A percentile compares a stretch with the other conserved stretches of the same genome.
Evolutionary conservation across 129 eudicot genomes (phyloP).

Genomic region (Artemisia annua): DNA sequence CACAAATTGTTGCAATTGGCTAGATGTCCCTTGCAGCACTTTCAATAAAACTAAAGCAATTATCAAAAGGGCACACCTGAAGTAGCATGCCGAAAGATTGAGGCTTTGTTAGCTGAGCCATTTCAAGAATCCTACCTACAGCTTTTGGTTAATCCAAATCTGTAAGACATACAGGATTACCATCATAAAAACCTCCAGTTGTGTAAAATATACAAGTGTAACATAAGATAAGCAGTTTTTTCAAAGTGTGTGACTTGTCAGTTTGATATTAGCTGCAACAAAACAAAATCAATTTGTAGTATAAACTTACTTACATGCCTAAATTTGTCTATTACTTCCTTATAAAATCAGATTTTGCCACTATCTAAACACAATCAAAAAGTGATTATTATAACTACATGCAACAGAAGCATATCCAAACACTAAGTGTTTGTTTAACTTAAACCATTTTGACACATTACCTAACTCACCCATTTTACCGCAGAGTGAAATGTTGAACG

Average conservation of each 20-base stretch:
- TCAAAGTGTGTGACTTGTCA: neutral
- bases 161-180: neutral
- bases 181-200: neutral
- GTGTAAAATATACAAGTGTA: neutral
- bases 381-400: too few relatives aligned
- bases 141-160: neutral
- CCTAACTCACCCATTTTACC: neutral
- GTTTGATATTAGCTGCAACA: neutral
- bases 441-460: neutral
- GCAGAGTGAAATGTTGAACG: neutral
- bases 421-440: neutral
- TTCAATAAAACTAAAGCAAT: too few relatives aligned
- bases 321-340: neutral
- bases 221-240: neutral
- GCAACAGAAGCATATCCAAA: too few relatives aligned
- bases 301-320: too few relatives aligned
- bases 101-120: neutral
- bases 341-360: too few relatives aligned
- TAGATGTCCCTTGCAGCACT: too few relatives aligned
- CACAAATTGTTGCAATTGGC: too few relatives aligned
- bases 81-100: too few relatives aligned
- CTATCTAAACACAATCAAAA: too few relatives aligned
- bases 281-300: neutral
- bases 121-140: neutral
- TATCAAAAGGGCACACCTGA: too few relatives aligned